Percentiles rank a stretch among this genome's conserved stretches.
Evolutionary conservation across 495 filamentous ascomycete species (phyloP).

Genomic region (Penicillium roqueforti): DNA sequence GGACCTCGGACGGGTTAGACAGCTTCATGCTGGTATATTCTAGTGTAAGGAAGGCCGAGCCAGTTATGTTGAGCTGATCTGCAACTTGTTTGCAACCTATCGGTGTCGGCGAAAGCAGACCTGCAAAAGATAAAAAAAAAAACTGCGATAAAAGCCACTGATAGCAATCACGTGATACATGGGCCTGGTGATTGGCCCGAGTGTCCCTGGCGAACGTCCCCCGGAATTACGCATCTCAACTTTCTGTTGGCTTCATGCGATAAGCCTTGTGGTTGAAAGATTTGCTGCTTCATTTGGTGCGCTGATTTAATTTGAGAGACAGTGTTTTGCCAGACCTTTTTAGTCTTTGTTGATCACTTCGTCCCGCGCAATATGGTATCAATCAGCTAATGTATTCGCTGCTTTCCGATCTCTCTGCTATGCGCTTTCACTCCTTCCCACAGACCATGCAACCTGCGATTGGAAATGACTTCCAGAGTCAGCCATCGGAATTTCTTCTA

Average conservation of each 20-base stretch:
- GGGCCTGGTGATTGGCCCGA: slow-evolving; percentile 24
- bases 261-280: background rate
- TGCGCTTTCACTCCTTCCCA: slow-evolving; percentile 7
- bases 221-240: slow-evolving; percentile 21
- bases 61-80: background rate
- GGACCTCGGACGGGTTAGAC: slow-evolving; percentile 79
- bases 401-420: slow-evolving; percentile 4
- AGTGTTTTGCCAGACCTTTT: background rate
- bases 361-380: slow-evolving; percentile 21
- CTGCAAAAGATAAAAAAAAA: slow-evolving; percentile 43
- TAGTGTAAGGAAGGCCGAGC: slow-evolving; percentile 32
- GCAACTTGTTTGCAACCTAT: slow-evolving; percentile 3
- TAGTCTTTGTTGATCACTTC: background rate
- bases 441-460: slow-evolving; percentile 7
- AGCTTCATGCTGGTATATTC: slow-evolving; percentile 69
- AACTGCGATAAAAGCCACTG: slow-evolving; percentile 39
- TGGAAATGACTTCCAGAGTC: slow-evolving; percentile 41
- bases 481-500: slow-evolving; percentile 23
- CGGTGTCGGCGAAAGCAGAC: slow-evolving; percentile 16
- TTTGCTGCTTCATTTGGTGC: background rate
- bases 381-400: slow-evolving; percentile 21
- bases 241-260: slow-evolving; percentile 8
- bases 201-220: slow-evolving; percentile 27
- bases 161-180: slow-evolving; percentile 36
- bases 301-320: background rate